Evolutionary conservation across 768 basidiomycete species (phyloP), one percentile per base, ranked within the genome.

Genomic region (Panaeolus papilionaceus): DNA sequence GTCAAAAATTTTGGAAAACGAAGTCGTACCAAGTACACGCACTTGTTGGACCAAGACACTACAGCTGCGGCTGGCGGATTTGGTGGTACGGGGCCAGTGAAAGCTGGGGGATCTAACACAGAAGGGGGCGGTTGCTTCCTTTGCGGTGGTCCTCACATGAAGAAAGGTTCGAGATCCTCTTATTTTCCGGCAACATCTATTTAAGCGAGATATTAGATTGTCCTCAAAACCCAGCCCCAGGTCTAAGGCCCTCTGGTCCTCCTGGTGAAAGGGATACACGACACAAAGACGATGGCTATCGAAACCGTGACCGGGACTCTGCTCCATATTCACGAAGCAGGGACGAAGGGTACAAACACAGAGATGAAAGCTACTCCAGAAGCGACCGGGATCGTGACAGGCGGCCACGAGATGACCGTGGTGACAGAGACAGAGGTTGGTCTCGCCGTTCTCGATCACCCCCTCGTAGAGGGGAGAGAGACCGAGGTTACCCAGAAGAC

Each of bases 11-110:
- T 96, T 74, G 94, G 95, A 58, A 96, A 95, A 79, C 90, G 94
- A 68, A 89, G 93, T 75, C 89, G 92, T 58, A 95, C 94, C 38
- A 96, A 99, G 81, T 99, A 99, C 73, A 99, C 98, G 16, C 97
- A 99, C 80, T 79, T 99, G 70, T 79, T 95, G 42, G 96, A 96
- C 74, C 94, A 99, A 83, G 97, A 99, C 76, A 99, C 97, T 0
- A 94, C 93, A 5, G 80, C 70, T 26, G 68, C 76, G 12, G 81
- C 74, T 61, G 91, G 88, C 38, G 91, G 92, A 0, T 91, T 92
- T 78, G 91, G 91, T 37, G 91, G 88, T 7, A 73, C 74, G 4
- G 86, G 81, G 1, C 75, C 86, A 28, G 81, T 86, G 62, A 88
- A 86, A 74, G 75, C 82, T 45, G 89, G 89, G 38, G 89, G 89